Conservation (phyloP, 441 rosid species). For the Manihot esculenta region DNA sequence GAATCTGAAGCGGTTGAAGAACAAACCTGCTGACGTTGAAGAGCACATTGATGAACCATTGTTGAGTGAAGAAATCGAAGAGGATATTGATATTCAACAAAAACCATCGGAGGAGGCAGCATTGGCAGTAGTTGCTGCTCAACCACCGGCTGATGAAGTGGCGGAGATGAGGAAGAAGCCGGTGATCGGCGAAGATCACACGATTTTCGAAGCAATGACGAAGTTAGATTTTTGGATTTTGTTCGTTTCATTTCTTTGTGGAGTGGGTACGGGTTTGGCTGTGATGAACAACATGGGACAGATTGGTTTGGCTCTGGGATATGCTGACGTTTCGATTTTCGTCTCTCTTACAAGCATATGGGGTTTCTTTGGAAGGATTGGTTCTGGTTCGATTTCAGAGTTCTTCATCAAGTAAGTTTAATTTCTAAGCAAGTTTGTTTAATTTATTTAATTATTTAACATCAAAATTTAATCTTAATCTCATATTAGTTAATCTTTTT, state of each 20-base stretch:
- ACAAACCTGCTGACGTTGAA: slow-evolving; percentile 40
- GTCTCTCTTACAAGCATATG: slow-evolving; percentile 80
- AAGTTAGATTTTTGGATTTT: slow-evolving; percentile 82
- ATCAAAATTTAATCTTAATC: too few relatives aligned
- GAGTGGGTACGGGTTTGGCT: slow-evolving; percentile 89
- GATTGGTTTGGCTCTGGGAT: slow-evolving; percentile 84
- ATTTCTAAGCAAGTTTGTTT: not conserved
- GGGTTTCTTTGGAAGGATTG: slow-evolving; percentile 89
- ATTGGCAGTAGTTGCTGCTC: slow-evolving; percentile 12
- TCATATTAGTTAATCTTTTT: too few relatives aligned
- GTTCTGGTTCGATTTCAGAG: slow-evolving; percentile 79
- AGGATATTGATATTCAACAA: slow-evolving; percentile 16
- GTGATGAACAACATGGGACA: slow-evolving; percentile 94
- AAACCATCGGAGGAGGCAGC: slow-evolving; percentile 15
- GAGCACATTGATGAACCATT: slow-evolving; percentile 39
- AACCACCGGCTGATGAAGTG: slow-evolving; percentile 3
- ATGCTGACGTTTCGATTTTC: slow-evolving; percentile 76
- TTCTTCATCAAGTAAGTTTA: slow-evolving; percentile 68
- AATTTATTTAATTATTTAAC: too few relatives aligned
- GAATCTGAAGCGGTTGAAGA: slow-evolving; percentile 18
- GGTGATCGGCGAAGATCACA: slow-evolving; percentile 80
- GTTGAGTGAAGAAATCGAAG: slow-evolving; percentile 23
- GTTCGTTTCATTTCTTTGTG: slow-evolving; percentile 77
- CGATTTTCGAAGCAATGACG: slow-evolving; percentile 56
- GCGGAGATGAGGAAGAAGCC: slow-evolving; percentile 25